Base-by-base conservation (phyloP, 805 yeast genomes). In the Yarrowia osloensis region DNA sequence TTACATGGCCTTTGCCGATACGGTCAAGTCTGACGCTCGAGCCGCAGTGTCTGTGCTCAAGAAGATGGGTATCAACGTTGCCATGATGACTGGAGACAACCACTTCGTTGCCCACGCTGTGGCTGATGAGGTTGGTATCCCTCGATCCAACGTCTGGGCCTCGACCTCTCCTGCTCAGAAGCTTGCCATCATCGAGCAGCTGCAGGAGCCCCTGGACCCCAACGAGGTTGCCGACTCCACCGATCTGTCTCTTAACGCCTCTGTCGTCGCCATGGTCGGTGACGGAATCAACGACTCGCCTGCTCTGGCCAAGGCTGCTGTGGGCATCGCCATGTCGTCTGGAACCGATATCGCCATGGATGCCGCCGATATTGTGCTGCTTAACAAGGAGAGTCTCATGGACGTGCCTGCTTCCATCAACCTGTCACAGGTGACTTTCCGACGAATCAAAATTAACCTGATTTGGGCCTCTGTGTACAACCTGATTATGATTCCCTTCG, bases 201-300 rank as follows among this genome's bases (percentile, higher is more conserved):
- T 91, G 67, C 40, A 63, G 62, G 49, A 65, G 19, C 47, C 29
- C 15, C 52, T 24, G 33, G 55, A 31, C 22, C 28, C 39, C 22
- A 42, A 28, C 50, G 59, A 67, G 5, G 63, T 28, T 13, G 11
- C 13, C 4, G 28, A 57, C 28, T 47, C 62, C n/a, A 67, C 59
- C 31, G 59, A 47, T 21, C 21, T 44, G 21, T 39, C 50, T 5
- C 1, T 72, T 78, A 12, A 79, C 81, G 40, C 63, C 17, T 40
- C 63, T 21, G 49, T 49, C n/a, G 88, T 95, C 47, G 94, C 93
- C 6, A 92, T 96, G 81, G 88, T 95, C 24, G 99, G 99, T 42
- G 99, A 95, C 78, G 99, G 99, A 68, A 90, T 95, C 71, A 95
- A 95, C 76, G 99, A 95, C 75, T 96, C 98, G 0, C 98, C 99